These are phyloP conservation scores for Carex myosuroides DNA, from an alignment of 176 grass and related monocot species.

Conservation along the genomic window DNA sequence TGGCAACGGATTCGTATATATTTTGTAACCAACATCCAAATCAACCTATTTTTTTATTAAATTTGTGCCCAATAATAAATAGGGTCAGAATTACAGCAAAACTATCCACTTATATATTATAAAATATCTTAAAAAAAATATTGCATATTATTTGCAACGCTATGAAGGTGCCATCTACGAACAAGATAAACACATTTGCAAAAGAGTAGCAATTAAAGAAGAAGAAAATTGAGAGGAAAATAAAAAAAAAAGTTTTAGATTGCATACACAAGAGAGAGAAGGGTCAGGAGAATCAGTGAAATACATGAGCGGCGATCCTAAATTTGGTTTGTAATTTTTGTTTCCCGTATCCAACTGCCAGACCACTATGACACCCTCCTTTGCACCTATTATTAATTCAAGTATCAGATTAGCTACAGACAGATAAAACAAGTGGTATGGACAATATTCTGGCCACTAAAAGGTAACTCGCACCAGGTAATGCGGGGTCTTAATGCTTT, in stretches of 20 bases:
- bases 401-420: neutral
- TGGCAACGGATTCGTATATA: neutral
- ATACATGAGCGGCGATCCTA: conserved; percentile 83
- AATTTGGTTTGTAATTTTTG: conserved; percentile 76
- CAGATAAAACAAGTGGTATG: neutral
- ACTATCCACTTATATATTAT: neutral
- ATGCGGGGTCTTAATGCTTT: neutral
- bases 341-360: conserved; percentile 95
- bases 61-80: neutral
- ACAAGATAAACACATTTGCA: neutral
- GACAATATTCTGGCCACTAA: neutral
- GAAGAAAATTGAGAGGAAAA: neutral
- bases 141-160: conserved; percentile 17
- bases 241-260: neutral
- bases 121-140: conserved; percentile 1
- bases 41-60: neutral
- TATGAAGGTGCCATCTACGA: conserved; percentile 4
- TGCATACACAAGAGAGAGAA: conserved; percentile 85
- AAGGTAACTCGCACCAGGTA: neutral
- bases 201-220: neutral
- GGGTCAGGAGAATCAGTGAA: conserved; percentile 84
- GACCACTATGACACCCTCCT: conserved; percentile 94
- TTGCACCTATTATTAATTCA: conserved; percentile 50
- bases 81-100: neutral
- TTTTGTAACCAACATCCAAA: neutral